These are phyloP conservation scores for Erodium maritimum DNA, from an alignment of 345 rosid genomes.

Conservation along the genomic window DNA sequence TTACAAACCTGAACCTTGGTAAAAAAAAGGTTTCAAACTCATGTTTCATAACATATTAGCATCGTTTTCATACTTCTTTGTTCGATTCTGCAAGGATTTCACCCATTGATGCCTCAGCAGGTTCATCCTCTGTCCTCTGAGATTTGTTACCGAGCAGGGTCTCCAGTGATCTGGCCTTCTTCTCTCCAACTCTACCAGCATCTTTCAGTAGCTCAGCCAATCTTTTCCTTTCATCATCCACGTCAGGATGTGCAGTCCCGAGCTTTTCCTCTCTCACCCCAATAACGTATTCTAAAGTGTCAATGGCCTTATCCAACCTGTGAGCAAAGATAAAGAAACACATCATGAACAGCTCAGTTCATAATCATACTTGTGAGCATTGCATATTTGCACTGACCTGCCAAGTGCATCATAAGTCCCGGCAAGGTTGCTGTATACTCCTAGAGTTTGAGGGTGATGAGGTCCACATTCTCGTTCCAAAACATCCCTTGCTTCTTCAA, in stretches of 20 bases:
- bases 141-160: constrained; percentile 58
- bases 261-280: constrained; percentile 76
- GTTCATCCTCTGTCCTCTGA: constrained; percentile 20
- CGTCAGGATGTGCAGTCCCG: constrained; percentile 84
- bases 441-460: constrained; percentile 77
- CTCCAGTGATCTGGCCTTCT: constrained; percentile 66
- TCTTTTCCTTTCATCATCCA: constrained; percentile 82
- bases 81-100: too few species aligned
- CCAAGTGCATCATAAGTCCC: constrained; percentile 92
- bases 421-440: constrained; percentile 83
- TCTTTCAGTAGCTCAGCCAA: constrained; percentile 66
- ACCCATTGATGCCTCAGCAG: too few species aligned
- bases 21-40: neutral
- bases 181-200: constrained; percentile 58
- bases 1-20: too few species aligned
- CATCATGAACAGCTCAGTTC: too few species aligned
- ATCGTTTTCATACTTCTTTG: neutral
- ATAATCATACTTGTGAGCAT: too few species aligned
- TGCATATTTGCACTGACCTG: constrained; percentile 27
- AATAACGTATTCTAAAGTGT: constrained; percentile 54
- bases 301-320: constrained; percentile 86
- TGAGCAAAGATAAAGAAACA: constrained; percentile 2
- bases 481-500: constrained; percentile 71
- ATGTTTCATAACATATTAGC: constrained; percentile 8
- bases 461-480: constrained; percentile 76